Conservation (phyloP, 805 yeast genomes). For the Pichia nakasei region DNA sequence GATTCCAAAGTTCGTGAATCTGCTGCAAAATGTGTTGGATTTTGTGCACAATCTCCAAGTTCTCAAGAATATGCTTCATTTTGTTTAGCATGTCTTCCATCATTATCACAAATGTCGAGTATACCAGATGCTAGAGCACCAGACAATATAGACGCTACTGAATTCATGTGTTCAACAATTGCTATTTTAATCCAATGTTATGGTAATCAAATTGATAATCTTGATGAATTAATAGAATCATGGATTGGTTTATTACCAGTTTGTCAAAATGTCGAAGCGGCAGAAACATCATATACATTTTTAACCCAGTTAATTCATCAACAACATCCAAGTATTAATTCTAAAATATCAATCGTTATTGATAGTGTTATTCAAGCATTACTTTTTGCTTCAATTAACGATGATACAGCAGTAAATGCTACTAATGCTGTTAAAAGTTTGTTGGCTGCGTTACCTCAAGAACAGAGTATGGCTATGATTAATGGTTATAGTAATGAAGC, state of each 20-base stretch:
- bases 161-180: conserved; percentile 71
- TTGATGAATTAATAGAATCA: conserved; percentile 52
- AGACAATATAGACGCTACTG: conserved; percentile 80
- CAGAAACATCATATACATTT: conserved; percentile 73
- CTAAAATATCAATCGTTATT: conserved; percentile 51
- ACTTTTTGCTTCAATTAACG: conserved; percentile 54
- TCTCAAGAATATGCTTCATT: conserved; percentile 44
- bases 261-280: conserved; percentile 78
- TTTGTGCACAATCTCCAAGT: conserved; percentile 78
- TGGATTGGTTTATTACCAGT: conserved; percentile 85
- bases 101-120: conserved; percentile 61
- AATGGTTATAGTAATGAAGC: conserved; percentile 55
- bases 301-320: conserved; percentile 61
- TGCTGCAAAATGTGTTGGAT: conserved; percentile 77
- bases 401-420: conserved; percentile 60
- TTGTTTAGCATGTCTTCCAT: conserved; percentile 61
- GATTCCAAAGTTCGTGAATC: conserved; percentile 77
- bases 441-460: conserved; percentile 56
- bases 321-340: conserved; percentile 47
- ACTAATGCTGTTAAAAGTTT: conserved; percentile 56
- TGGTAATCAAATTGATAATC: conserved; percentile 49
- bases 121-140: conserved; percentile 81
- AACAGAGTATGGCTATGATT: conserved; percentile 56
- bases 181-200: conserved; percentile 71
- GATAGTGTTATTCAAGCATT: conserved; percentile 70